Base-by-base conservation (phyloP, 2,329 filamentous ascomycete species). In the Ophiostoma pallidulum region DNA sequence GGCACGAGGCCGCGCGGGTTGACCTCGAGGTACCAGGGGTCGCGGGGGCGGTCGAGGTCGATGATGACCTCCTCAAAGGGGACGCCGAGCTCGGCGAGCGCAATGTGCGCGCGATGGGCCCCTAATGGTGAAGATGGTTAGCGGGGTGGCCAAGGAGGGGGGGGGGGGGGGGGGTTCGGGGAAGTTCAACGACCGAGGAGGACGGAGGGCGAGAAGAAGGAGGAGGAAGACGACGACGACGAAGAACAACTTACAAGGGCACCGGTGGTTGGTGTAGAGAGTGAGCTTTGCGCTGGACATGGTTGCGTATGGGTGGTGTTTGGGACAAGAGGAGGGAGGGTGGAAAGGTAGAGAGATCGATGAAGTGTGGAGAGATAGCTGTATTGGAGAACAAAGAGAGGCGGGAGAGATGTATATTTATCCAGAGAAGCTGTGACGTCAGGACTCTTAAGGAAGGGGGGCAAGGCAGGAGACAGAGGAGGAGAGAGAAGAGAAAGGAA, bases 1-100 rank as follows among this genome's bases (percentile, higher is more conserved):
- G 87, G 86, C 4, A 92, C 85, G 3, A 89, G 76, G 13, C 87
- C 87, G 48, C 85, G 79, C 54, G 86, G 85, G 67, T 91, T 90
- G 60, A 92, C 67, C 44, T 81, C 70, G 8, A 92, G 74, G 61
- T 91, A 92, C 70, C 82, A 86, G 32, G 76, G 69, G 24, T 82
- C 79, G 9, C 86, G 78, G 0, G 86, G 86, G 9, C 65, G 74
- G 55, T 67, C 64, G 40, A 92, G 72, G 61, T 91, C 83, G 56
- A 94, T 84, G 49, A 79, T 77, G 51, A 85, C 79, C 55, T 87
- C 80, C 49, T 86, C 79, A 57, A 78, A 86, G 0, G 76, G 69
- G 26, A 89, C 59, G 10, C 72, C 71, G 12, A 85, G 73, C 59
- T 88, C 84, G 26, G 74, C 71, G 22, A 89, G 72, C 6, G 75